phyloP scores from a whole-genome alignment of 148 eudicot species.

The Hydrangea macrophylla region DNA sequence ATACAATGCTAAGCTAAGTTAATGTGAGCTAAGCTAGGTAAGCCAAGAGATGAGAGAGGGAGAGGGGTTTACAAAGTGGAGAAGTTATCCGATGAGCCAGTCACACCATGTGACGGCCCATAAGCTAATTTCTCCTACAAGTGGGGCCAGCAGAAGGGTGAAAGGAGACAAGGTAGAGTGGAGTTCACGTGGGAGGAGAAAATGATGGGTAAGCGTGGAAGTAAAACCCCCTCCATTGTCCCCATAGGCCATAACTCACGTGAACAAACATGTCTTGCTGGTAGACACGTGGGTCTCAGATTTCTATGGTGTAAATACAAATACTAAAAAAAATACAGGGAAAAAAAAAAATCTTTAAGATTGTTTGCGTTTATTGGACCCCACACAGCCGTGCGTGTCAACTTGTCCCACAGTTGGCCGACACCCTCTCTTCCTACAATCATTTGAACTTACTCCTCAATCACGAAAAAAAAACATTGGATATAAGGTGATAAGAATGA shows the following conservation, averaged over 20 bases:
- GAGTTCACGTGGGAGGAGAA: background rate
- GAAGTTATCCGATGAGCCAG: no score
- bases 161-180: background rate
- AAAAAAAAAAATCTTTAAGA: background rate
- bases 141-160: background rate
- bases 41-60: no score
- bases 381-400: slow-evolving; percentile 18
- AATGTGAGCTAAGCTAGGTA: no score
- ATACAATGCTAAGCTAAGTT: no score
- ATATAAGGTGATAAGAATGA: no score
- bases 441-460: slow-evolving; percentile 14
- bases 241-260: slow-evolving; percentile 20
- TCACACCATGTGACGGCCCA: no score
- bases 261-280: slow-evolving; percentile 20
- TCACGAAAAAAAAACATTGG: no score
- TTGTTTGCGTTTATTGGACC: background rate
- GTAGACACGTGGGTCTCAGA: slow-evolving; percentile 18
- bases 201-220: background rate
- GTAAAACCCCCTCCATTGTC: background rate
- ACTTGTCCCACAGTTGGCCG: slow-evolving; percentile 15
- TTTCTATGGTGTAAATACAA: slow-evolving; percentile 11
- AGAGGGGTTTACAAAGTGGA: no score
- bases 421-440: slow-evolving; percentile 14
- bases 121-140: no score
- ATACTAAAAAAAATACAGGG: background rate